Percentiles rank a stretch among this genome's conserved stretches.
Conservation (phyloP, 2,329 filamentous ascomycete species). For the Apiospora rasikravindrae region DNA sequence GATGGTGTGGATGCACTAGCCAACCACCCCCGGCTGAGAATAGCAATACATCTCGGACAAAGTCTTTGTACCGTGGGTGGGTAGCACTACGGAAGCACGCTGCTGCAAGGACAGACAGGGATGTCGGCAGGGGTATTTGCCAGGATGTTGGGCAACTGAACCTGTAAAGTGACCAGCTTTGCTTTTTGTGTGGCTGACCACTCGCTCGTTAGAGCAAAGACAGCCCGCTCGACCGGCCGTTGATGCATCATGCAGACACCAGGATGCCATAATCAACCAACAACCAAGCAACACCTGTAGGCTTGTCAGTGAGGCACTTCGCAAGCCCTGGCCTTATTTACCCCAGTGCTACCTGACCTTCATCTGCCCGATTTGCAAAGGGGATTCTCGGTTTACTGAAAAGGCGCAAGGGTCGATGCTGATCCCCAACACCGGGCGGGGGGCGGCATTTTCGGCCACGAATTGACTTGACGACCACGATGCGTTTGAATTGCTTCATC, state of each 20-base stretch:
- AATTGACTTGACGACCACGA: background rate
- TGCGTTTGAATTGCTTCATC: background rate
- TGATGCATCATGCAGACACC: conserved; percentile 31
- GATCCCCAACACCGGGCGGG: conserved; percentile 11
- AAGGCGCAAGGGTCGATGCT: conserved; percentile 12
- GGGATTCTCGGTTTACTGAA: conserved; percentile 17
- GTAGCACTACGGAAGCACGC: conserved; percentile 40
- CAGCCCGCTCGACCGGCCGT: conserved; percentile 31
- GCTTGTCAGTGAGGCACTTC: conserved; percentile 11
- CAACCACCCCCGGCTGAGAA: conserved; percentile 37
- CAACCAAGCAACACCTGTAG: conserved; percentile 16
- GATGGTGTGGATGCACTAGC: conserved; percentile 33
- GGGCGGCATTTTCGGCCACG: background rate
- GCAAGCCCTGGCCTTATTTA: conserved; percentile 12
- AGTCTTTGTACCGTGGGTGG: conserved; percentile 35
- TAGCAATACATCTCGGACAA: conserved; percentile 35
- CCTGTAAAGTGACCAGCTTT: conserved; percentile 36
- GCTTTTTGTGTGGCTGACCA: conserved; percentile 39
- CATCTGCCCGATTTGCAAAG: conserved; percentile 8
- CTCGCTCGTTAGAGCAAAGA: conserved; percentile 34
- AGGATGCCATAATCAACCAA: conserved; percentile 12
- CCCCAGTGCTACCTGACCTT: conserved; percentile 4
- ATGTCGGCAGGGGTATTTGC: conserved; percentile 20
- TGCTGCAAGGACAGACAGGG: conserved; percentile 34
- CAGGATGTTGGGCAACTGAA: conserved; percentile 24